Conservation (phyloP, 768 basidiomycete species). For the Krasilnikovozyma curviuscula region DNA sequence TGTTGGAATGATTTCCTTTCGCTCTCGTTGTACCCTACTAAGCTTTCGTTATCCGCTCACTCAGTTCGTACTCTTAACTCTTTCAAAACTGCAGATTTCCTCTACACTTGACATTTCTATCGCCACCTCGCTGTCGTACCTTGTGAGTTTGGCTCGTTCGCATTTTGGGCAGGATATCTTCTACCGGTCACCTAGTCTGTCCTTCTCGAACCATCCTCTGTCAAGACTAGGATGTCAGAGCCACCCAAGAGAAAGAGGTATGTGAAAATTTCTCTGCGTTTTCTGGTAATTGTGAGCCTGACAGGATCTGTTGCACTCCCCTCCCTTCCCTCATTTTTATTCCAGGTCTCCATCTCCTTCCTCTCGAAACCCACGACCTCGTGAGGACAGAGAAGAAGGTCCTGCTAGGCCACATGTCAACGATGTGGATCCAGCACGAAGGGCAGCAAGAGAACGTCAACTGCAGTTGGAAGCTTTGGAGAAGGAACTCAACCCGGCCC, state of each 20-base stretch:
- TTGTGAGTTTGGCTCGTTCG: too few relatives aligned
- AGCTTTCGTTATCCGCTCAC: too few relatives aligned
- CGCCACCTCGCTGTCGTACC: too few relatives aligned
- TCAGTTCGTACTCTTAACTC: too few relatives aligned
- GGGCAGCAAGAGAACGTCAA: constrained; percentile 58
- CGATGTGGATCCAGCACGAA: constrained; percentile 59
- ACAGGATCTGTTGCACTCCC: not conserved
- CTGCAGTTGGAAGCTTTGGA: constrained; percentile 51
- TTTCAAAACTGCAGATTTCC: too few relatives aligned
- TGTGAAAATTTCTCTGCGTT: not conserved
- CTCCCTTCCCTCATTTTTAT: not conserved
- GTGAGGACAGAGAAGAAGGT: constrained; percentile 19
- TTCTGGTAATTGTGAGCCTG: not conserved
- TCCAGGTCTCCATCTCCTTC: constrained; percentile 21
- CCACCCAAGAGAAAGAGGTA: constrained; percentile 18
- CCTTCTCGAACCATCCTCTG: too few relatives aligned
- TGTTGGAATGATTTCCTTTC: too few relatives aligned
- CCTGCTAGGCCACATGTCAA: constrained; percentile 32
- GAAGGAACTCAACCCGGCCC: constrained; percentile 39
- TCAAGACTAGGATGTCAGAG: too few relatives aligned
- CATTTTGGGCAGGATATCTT: too few relatives aligned
- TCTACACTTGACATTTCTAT: too few relatives aligned
- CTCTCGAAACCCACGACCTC: constrained; percentile 25
- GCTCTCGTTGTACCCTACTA: too few relatives aligned
- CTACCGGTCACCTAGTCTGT: too few relatives aligned